These are phyloP conservation scores for Simmondsia chinensis DNA, from an alignment of 148 eudicot species.

Conservation along the genomic window DNA sequence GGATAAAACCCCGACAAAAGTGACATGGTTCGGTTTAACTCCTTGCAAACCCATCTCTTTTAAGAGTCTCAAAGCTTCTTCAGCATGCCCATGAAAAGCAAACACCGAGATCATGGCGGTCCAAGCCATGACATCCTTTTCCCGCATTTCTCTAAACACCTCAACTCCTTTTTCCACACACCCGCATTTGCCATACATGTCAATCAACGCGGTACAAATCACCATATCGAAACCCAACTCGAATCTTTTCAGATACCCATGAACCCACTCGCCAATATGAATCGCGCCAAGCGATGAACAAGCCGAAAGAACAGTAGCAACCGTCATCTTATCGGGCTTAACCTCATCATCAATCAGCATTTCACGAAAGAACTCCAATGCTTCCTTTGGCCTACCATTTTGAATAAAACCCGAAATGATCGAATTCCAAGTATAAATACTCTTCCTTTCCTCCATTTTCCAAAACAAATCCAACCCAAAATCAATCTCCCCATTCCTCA, in stretches of 20 bases:
- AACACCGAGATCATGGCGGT: constrained; percentile 74
- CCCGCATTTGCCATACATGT: constrained; percentile 88
- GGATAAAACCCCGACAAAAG: constrained; percentile 54
- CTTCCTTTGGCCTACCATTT: constrained; percentile 52
- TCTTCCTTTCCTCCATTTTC: constrained; percentile 46
- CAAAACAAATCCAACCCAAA: constrained; percentile 43
- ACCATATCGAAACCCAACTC: constrained; percentile 61
- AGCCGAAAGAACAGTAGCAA: constrained; percentile 63
- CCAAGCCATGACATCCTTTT: constrained; percentile 77
- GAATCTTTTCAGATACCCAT: constrained; percentile 43
- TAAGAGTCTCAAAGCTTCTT: constrained; percentile 49
- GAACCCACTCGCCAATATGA: constrained; percentile 59
- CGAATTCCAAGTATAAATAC: constrained; percentile 70
- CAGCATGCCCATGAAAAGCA: constrained; percentile 51
- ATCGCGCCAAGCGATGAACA: constrained; percentile 71
- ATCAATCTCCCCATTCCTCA: constrained; percentile 47
- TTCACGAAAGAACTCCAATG: constrained; percentile 52
- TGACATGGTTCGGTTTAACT: constrained; percentile 60
- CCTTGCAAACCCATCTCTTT: constrained; percentile 43
- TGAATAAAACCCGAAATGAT: constrained; percentile 62
- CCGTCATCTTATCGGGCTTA: constrained; percentile 56
- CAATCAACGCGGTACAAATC: constrained; percentile 59
- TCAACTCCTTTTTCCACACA: constrained; percentile 41
- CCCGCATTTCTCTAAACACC: constrained; percentile 36
- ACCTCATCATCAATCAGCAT: constrained; percentile 33